Percentiles rank a stretch among this genome's conserved stretches.
These are phyloP conservation scores for Ustilago lituana DNA, from an alignment of 1,284 basidiomycete genomes.

Conservation along the genomic window DNA sequence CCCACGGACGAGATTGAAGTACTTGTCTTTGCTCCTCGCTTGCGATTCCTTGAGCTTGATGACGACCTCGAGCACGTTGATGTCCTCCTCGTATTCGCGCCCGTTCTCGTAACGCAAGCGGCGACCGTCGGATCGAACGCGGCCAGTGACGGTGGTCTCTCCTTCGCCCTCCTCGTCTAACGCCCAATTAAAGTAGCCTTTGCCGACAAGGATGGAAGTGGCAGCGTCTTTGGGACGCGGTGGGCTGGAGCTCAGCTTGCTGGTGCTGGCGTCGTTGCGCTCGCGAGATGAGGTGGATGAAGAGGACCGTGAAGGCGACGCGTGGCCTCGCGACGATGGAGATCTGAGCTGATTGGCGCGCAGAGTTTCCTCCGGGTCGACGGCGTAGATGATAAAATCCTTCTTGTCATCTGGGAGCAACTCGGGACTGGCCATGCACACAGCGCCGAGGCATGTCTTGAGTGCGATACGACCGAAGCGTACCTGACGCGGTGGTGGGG, in stretches of 20 bases:
- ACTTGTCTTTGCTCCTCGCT: constrained; percentile 56
- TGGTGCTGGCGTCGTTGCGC: constrained; percentile 33
- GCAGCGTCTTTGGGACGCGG: constrained; percentile 23
- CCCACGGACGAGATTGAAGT: constrained; percentile 53
- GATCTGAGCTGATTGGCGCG: constrained; percentile 43
- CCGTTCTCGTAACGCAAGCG: constrained; percentile 55
- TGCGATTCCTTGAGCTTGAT: constrained; percentile 63
- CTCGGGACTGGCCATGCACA: constrained; percentile 65
- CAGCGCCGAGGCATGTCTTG: constrained; percentile 63
- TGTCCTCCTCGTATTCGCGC: constrained; percentile 48
- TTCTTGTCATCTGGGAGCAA: constrained; percentile 56
- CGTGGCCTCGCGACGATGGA: constrained; percentile 21
- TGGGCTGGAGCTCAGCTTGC: constrained; percentile 32
- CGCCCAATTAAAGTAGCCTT: constrained; percentile 62
- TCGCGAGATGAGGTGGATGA: constrained; percentile 23
- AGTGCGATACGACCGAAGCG: constrained; percentile 60
- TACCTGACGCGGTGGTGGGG: constrained; percentile 21
- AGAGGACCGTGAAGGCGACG: constrained; percentile 23
- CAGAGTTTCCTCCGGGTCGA: constrained; percentile 63
- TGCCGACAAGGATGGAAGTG: constrained; percentile 59
- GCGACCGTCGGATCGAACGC: constrained; percentile 51
- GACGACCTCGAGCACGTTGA: constrained; percentile 61
- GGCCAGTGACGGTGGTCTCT: constrained; percentile 60
- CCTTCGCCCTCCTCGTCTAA: constrained; percentile 63
- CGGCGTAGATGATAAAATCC: constrained; percentile 66